Conservation (phyloP, 225 moss, liverwort and hornwort species). For the Lunularia cruciata region DNA sequence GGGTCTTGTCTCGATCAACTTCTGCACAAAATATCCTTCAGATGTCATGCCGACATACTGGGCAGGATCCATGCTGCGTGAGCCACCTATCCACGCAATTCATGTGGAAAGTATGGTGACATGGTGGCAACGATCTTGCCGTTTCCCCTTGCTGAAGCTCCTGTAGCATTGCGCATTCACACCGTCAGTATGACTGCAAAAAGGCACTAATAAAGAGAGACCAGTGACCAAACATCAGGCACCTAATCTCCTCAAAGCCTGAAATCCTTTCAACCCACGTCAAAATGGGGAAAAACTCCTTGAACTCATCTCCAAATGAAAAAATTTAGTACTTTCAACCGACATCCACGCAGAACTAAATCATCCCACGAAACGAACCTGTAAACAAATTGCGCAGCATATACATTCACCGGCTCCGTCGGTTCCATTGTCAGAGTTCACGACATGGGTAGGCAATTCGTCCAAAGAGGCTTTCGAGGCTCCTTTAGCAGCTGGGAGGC, state of each 20-base stretch:
- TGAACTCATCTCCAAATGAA: too few relatives aligned
- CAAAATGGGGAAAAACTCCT: too few relatives aligned
- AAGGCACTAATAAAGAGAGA: too few relatives aligned
- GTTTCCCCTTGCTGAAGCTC: constrained; percentile 38
- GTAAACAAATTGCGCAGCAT: constrained; percentile 38
- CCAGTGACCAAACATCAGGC: too few relatives aligned
- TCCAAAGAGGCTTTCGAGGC: constrained; percentile 30
- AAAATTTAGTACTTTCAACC: too few relatives aligned
- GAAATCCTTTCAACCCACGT: too few relatives aligned
- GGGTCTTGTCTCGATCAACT: background rate
- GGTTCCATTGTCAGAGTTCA: constrained; percentile 26
- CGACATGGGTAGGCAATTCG: constrained; percentile 27
- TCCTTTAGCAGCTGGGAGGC: constrained; percentile 23
- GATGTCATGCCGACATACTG: constrained; percentile 38
- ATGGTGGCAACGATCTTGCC: constrained; percentile 36
- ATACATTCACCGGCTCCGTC: constrained; percentile 23
- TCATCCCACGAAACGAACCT: constrained; percentile 18
- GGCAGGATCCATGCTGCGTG: constrained; percentile 35
- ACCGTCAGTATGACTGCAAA: too few relatives aligned
- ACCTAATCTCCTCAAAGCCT: too few relatives aligned
- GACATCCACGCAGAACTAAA: too few relatives aligned
- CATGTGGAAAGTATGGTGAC: constrained; percentile 41
- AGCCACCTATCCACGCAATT: constrained; percentile 40
- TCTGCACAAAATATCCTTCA: background rate
- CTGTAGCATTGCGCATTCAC: too few relatives aligned